Evolutionary conservation across 2,329 filamentous ascomycete genomes (phyloP), one percentile per base, ranked within the genome.

Genomic region (Ophidiomyces ophidiicola): DNA sequence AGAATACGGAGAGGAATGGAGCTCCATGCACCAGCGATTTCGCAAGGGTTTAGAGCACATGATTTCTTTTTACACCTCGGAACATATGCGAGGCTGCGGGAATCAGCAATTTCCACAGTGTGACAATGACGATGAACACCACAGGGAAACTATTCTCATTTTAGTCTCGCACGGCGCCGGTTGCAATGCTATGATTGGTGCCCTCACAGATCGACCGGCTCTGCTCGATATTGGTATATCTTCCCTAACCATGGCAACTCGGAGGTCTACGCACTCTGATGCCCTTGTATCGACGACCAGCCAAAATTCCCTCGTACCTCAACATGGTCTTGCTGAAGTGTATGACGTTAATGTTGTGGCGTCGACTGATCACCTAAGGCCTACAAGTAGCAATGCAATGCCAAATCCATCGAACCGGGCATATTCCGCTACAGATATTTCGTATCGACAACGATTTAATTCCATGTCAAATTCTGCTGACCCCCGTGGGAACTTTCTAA

Each of bases 81-180:
- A 76, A 58, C 46, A 67, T 29, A 33, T 42, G 11, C 43, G 41
- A 26, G 29, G 49, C 38, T 47, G 43, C 30, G 44, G 40, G 5
- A 31, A 36, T 15, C 28, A 34, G 12, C 19, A 26, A 19, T 11
- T 41, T 14, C 24, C 31, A 7, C 32, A 41, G n/a, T 45, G 48
- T 17, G 44, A 54, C 2, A 56, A 63, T 0, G 64, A 71, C 1
- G 68, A 72, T 2, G 74, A 81, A 10, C 74, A 78, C 15, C 70
- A 77, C 23, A 70, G 75, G 1, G 82, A 93, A 50, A 73, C 86
- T 1, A 78, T 96, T 1, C 67, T 98, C 11, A 70, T 98, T 28
- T 64, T 98, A 5, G 82, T 98, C 15, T 94, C 90, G 0, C 90
- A 98, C 55, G 88, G 88, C 17, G 90, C 90, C 10, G 90, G 90